These are phyloP conservation scores for Megacollybia platyphylla DNA, from an alignment of 1,284 basidiomycete species.

Conservation along the genomic window DNA sequence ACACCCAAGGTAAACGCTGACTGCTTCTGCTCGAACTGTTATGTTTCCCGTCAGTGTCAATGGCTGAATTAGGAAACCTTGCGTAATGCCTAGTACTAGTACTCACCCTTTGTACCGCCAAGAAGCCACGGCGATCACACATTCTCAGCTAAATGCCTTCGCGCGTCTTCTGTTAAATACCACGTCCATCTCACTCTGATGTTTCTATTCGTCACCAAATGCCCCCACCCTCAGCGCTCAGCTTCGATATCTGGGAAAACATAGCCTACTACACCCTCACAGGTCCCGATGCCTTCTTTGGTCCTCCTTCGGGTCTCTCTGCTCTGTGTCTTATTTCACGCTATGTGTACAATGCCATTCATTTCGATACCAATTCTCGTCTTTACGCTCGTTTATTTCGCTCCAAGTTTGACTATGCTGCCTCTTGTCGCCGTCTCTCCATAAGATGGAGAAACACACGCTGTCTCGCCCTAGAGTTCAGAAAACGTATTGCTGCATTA, in stretches of 20 bases:
- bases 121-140: constrained; percentile 37
- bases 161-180: constrained; percentile 4
- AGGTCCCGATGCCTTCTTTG: constrained; percentile 18
- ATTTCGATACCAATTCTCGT: constrained; percentile 22
- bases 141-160: constrained; percentile 10
- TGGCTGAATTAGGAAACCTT: no score
- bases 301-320: constrained; percentile 26
- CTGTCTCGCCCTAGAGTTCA: constrained; percentile 24
- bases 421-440: constrained; percentile 40
- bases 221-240: constrained; percentile 9
- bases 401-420: constrained; percentile 45
- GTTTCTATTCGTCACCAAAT: constrained; percentile 9
- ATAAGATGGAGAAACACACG: constrained; percentile 20
- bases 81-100: no score
- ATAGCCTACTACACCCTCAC: constrained; percentile 24
- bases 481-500: constrained; percentile 21
- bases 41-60: no score
- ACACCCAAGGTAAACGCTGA: no score
- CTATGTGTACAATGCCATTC: constrained; percentile 25
- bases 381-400: constrained; percentile 54
- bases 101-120: constrained; percentile 1
- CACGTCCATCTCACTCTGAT: not conserved
- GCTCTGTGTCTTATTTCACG: constrained; percentile 38
- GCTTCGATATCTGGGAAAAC: constrained; percentile 20
- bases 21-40: no score